Base-by-base conservation (phyloP, 2,329 filamentous ascomycete genomes). In the Cryphonectria japonica region DNA sequence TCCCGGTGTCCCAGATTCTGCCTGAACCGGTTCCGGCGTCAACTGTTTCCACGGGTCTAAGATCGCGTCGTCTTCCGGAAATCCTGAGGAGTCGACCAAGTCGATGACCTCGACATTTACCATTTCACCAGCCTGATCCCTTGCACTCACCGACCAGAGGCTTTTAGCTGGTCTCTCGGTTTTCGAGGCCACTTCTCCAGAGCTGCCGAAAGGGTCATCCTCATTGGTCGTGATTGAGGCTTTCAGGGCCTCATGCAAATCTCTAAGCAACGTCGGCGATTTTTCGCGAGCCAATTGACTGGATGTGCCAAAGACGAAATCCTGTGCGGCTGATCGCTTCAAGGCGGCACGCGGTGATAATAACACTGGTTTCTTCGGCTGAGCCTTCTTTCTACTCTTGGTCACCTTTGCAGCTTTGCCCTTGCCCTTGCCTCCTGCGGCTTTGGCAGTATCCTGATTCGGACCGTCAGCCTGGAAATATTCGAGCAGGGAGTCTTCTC, bases 221-320 rank as follows among this genome's bases (percentile, higher is more conserved):
- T 81, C 78, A 22, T 80, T 75, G 1, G 78, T 70, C 63, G 82
- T 76, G 70, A 89, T 91, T 0, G 91, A 93, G 52, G 83, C 83
- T 73, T 84, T 85, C 73, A 92, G 86, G 1, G 89, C 90, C 68
- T 83, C 78, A 68, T 92, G 89, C 29, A 93, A 79, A 62, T 92
- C 87, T 41, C 86, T 85, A 22, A 93, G 79, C 34, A 90, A 86
- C 0, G 86, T 87, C 0, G 92, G 92, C 0, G 92, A 93, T 50
- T 94, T 89, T 70, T 94, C 92, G 69, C 86, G 83, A 19, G 91
- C 91, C 34, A 97, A 82, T 78, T 97, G 94, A 78, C 94, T 97
- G 1, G 92, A 95, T 0, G 93, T 96, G 0, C 93, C 94, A 80
- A 97, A 97, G 0, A 97, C 82, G 77, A 95, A 93, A 72, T 94